phyloP scores from a whole-genome alignment of 371 early-diverging fungal species.

The Mortierella sp. region DNA sequence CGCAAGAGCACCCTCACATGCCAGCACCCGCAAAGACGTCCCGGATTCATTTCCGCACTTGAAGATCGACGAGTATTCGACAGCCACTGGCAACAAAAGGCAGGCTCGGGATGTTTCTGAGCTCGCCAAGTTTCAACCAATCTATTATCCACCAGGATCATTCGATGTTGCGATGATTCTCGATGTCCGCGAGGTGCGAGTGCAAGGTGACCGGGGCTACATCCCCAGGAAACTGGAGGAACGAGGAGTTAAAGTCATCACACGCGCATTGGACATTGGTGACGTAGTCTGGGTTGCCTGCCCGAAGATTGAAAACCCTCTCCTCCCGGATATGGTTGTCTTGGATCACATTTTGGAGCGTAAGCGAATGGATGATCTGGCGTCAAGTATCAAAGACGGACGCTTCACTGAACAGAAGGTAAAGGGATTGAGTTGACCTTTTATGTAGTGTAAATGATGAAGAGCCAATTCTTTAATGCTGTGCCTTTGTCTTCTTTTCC shows the following conservation, averaged over 20 bases:
- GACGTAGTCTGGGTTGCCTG: slow-evolving; percentile 93
- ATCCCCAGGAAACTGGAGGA: slow-evolving; percentile 74
- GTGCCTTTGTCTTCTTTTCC: background rate
- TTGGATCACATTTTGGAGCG: slow-evolving; percentile 93
- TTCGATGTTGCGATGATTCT: slow-evolving; percentile 85
- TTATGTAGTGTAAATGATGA: background rate
- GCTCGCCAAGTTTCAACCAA: slow-evolving; percentile 28
- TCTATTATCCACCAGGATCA: slow-evolving; percentile 61
- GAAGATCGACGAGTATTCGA: slow-evolving; percentile 5
- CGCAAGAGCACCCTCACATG: background rate
- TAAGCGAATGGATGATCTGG: slow-evolving; percentile 95
- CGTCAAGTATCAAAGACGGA: slow-evolving; percentile 94
- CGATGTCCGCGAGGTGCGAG: slow-evolving; percentile 88
- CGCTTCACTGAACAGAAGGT: slow-evolving; percentile 97
- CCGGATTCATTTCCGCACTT: slow-evolving; percentile 32
- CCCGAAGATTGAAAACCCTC: slow-evolving; percentile 41
- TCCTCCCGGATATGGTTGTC: slow-evolving; percentile 75
- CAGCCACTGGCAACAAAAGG: background rate
- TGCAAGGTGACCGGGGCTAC: slow-evolving; percentile 75
- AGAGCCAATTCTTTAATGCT: background rate
- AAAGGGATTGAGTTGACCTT: background rate
- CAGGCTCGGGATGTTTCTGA: slow-evolving; percentile 6
- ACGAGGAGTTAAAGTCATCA: slow-evolving; percentile 68
- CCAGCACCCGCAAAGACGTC: background rate
- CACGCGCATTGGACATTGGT: slow-evolving; percentile 83